phyloP scores from a whole-genome alignment of 306 rosid genomes.

The Hippophae gyantsensis region DNA sequence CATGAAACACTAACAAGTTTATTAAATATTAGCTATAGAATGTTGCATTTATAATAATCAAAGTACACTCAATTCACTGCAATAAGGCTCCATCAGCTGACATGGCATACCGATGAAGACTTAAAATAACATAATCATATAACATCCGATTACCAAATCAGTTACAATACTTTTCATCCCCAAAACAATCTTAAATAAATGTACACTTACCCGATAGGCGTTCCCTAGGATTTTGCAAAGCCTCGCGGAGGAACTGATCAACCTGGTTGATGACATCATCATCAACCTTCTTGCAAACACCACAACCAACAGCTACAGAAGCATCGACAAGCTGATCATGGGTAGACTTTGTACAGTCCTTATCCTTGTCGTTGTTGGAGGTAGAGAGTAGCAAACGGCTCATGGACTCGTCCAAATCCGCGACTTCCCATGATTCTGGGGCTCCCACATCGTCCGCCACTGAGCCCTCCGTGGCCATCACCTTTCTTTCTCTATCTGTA shows the following conservation, averaged over 20 bases:
- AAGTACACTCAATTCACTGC: too few relatives aligned
- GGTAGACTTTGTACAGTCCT: conserved; percentile 6
- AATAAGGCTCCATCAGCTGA: too few relatives aligned
- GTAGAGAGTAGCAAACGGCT: conserved; percentile 57
- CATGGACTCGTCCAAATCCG: conserved; percentile 80
- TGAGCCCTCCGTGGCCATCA: conserved; percentile 77
- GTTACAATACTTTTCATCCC: background rate
- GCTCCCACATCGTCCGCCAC: conserved; percentile 40
- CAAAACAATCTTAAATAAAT: background rate
- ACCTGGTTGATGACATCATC: conserved; percentile 66
- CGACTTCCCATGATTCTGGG: conserved; percentile 94
- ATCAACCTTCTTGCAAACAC: conserved; percentile 24
- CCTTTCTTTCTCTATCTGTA: background rate
- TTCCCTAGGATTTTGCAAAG: conserved; percentile 91
- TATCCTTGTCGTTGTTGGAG: conserved; percentile 30
- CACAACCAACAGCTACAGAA: background rate
- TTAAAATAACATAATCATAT: too few relatives aligned
- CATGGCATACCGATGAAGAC: too few relatives aligned
- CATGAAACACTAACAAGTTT: too few relatives aligned
- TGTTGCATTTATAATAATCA: too few relatives aligned
- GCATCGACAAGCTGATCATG: background rate
- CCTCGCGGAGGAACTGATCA: conserved; percentile 89
- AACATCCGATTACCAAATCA: too few relatives aligned
- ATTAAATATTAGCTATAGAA: too few relatives aligned
- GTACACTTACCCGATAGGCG: conserved; percentile 60